Conservation (phyloP, 306 rosid species). For the Glycine tomentella region DNA sequence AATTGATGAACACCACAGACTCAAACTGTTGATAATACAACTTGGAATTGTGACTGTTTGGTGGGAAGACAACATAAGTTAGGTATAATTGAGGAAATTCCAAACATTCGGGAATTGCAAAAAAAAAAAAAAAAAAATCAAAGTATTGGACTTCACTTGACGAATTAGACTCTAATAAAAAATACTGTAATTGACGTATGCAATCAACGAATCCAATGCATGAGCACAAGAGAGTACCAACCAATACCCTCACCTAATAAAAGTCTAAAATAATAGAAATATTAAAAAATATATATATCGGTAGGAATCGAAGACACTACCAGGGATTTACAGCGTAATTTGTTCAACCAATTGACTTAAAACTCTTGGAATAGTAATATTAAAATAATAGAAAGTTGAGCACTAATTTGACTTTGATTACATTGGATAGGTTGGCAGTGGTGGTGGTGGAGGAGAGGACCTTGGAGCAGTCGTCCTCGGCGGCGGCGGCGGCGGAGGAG, state of each 20-base stretch:
- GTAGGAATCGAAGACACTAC: too few relatives aligned
- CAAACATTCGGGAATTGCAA: conserved; percentile 5
- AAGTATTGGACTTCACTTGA: background rate
- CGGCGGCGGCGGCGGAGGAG: too few relatives aligned
- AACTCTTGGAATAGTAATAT: too few relatives aligned
- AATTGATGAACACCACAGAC: background rate
- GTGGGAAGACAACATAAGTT: background rate
- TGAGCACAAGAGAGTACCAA: background rate
- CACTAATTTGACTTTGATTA: too few relatives aligned
- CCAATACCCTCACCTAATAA: background rate
- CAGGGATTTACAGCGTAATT: too few relatives aligned
- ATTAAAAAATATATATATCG: too few relatives aligned
- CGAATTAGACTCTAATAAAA: background rate
- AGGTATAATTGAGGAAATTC: background rate
- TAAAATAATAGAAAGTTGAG: too few relatives aligned
- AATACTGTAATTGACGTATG: background rate
- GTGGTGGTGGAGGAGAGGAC: conserved; percentile 63
- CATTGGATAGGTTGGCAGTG: background rate
- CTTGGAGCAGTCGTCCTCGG: conserved; percentile 76
- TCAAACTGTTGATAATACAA: background rate
- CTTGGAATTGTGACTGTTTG: background rate
- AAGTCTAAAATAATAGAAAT: too few relatives aligned
- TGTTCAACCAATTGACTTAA: too few relatives aligned
- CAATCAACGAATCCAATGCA: background rate
- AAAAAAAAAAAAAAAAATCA: background rate